Evolutionary conservation across 768 basidiomycete genomes (phyloP), one percentile per base, ranked within the genome.

Genomic region (Rhizopogon sp.): DNA sequence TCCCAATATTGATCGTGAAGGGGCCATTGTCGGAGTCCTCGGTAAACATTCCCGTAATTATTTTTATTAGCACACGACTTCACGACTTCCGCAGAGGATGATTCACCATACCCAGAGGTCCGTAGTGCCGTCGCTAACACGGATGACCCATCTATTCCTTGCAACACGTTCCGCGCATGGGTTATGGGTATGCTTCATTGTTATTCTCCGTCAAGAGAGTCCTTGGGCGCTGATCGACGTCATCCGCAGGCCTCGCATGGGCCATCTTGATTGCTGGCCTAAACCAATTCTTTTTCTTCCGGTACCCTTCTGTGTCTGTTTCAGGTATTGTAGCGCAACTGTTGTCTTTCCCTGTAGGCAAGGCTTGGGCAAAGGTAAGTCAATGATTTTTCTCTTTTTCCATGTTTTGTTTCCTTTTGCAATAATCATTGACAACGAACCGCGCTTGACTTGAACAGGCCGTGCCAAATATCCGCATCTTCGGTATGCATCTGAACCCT

Each of bases 21-120:
- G 55, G 1, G 58, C 50, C 0, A 0, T 64, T 3, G n/a, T 20
- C 2, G 70, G 64, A 0, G 20, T 52, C 1, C 50, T 61, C 7
- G 68, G 68, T 70, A 10, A 49, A 50, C 37, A 5, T 41, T 3
- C 3, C 31, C n/a, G 4, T n/a, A 16, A 3, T 11, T 39, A 11
- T 37, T 31, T 11, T 3, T 29, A 11, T 37, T 28, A 11, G 14
- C 8, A 20, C 25, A 43, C 17, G 33, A 29, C 2, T 7, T 61
- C 3, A 75, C 69, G 62, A 16, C 29, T 6, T 52, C 16, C 22
- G 7, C 60, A 75, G 79, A 79, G 64, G 87, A 91, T 59, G 90
- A 92, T 66, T 90, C 88, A 3, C 90, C 90, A 4, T 93, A 93
- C 64, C 88, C 87, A 6, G 90, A 93, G 66, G 88, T 90, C 11